Percentiles rank a stretch among this genome's conserved stretches.
These are phyloP conservation scores for Citrus glauca DNA, from an alignment of 345 rosid genomes.

Conservation along the genomic window DNA sequence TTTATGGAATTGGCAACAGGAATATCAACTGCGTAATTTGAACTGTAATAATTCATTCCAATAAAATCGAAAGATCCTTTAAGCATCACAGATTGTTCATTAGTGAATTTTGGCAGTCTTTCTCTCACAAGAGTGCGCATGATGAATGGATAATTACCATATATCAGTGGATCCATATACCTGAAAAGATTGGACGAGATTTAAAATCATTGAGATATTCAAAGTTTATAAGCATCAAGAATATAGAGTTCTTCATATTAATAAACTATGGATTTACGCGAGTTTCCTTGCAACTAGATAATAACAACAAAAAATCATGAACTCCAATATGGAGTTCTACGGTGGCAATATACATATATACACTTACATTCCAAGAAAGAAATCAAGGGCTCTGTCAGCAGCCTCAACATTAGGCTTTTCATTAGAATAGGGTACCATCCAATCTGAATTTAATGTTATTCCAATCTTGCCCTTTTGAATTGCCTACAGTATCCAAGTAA, in stretches of 20 bases:
- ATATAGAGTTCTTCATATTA: too few species aligned
- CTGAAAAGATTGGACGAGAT: neutral
- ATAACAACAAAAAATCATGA: too few species aligned
- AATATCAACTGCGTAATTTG: conserved; percentile 24
- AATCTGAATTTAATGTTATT: conserved; percentile 7
- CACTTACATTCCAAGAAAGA: neutral
- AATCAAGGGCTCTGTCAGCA: neutral
- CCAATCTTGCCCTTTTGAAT: conserved; percentile 39
- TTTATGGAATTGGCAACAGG: conserved; percentile 10
- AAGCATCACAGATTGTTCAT: neutral
- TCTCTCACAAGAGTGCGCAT: neutral
- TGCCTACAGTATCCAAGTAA: conserved; percentile 9
- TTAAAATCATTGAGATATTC: too few species aligned
- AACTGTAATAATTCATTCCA: conserved; percentile 53
- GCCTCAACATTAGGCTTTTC: neutral
- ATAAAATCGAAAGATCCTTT: conserved; percentile 49
- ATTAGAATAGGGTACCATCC: neutral
- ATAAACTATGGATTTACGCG: too few species aligned
- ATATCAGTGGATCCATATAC: neutral
- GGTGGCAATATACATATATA: neutral
- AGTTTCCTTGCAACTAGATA: too few species aligned
- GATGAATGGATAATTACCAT: neutral
- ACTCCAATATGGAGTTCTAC: too few species aligned
- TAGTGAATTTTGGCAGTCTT: neutral
- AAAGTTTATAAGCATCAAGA: too few species aligned